Evolutionary conservation across 2,329 filamentous ascomycete genomes (phyloP), one percentile per base, ranked within the genome.

Genomic region (Fusarium chuoi): DNA sequence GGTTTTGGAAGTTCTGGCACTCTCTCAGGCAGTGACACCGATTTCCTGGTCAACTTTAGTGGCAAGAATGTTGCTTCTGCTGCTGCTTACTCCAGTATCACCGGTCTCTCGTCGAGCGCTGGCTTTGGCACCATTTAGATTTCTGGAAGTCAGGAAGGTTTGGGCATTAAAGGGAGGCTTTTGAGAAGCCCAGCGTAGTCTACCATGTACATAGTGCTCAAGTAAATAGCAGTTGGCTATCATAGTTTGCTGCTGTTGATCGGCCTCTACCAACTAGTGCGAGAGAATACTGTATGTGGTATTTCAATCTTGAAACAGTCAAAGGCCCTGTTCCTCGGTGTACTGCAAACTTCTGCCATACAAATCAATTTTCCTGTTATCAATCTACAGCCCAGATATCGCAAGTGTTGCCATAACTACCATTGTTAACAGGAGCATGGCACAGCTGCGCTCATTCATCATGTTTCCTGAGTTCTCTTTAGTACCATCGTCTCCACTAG

Each of bases 41-140:
- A 77, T 49, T 86, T 90, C 80, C 75, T 90, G 56, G 48, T 75
- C 58, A 83, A 85, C 74, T 89, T 89, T 78, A 78, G 80, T 41
- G 87, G 87, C 64, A 87, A 88, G 84, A 87, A 84, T 65, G 78
- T 89, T 70, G 88, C 88, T 12, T 73, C 81, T 60, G 85, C 87
- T 15, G 61, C 73, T 10, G 75, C 82, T n/a, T 79, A 79, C 46
- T 75, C 74, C 20, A 79, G 80, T 20, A 82, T 79, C 63, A 78
- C 82, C 42, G 81, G 75, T n/a, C 81, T 85, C 45, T 74, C 75
- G 10, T 79, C 75, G 54, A 82, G 78, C 39, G 85, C 86, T 69
- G 86, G 87, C 11, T 83, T 87, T 65, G 86, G 86, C 20, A 83
- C 80, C 42, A 77, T 84, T 62, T 85, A 80, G 55, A 48, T 7